phyloP scores from a whole-genome alignment of 805 yeast genomes.

The Ogataea paraovalis region DNA sequence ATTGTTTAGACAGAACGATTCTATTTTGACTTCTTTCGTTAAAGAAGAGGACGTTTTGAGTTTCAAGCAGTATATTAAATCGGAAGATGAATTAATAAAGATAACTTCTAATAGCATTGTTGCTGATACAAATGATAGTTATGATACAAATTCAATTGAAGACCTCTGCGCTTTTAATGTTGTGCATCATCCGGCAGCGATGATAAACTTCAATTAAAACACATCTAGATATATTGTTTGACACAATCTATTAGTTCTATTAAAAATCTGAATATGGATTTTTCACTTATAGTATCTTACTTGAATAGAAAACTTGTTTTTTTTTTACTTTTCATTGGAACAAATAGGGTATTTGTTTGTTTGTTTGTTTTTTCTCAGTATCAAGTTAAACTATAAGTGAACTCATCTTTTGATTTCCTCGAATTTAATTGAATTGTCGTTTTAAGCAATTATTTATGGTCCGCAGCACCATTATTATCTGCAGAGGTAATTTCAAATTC shows the following conservation, averaged over 20 bases:
- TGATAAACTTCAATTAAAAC: conserved; percentile 18
- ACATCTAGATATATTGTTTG: not conserved
- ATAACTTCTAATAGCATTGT: not conserved
- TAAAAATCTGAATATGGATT: not conserved
- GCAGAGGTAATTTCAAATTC: conserved; percentile 26
- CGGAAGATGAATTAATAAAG: conserved; percentile 9
- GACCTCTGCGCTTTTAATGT: conserved; percentile 33
- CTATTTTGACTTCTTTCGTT: conserved; percentile 10
- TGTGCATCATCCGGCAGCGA: conserved; percentile 41
- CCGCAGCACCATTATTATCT: conserved; percentile 39
- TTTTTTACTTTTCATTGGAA: not conserved
- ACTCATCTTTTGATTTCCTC: conserved; percentile 1
- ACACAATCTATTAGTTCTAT: too few relatives aligned
- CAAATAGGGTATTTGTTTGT: conserved; percentile 21
- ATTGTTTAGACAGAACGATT: conserved; percentile 24
- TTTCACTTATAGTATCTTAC: conserved; percentile 1
- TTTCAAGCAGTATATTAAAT: conserved; percentile 10
- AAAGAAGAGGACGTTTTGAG: conserved; percentile 13
- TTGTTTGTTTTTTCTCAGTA: conserved; percentile 2
- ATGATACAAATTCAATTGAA: conserved; percentile 20
- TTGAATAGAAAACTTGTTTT: conserved; percentile 5
- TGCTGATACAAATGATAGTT: conserved; percentile 5
- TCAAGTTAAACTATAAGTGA: not conserved
- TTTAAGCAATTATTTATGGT: conserved; percentile 21
- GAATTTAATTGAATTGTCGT: conserved; percentile 1